phyloP scores from a whole-genome alignment of 768 basidiomycete genomes.

The Phlebiopsis flavidoalba region DNA sequence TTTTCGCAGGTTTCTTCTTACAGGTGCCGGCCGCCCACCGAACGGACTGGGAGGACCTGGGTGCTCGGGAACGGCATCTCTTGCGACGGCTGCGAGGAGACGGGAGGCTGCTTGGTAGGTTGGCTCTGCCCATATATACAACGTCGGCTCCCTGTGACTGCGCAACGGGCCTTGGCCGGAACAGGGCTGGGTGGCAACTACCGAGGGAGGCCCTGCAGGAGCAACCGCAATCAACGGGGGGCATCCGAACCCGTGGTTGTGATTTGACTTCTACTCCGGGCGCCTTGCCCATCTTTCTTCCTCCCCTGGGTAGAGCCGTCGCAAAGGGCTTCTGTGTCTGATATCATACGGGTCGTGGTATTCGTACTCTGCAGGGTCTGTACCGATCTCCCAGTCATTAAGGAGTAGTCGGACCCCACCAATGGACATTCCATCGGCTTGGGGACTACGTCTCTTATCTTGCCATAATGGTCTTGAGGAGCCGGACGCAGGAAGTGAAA shows the following conservation, averaged over 20 bases:
- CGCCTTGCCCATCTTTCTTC: neutral
- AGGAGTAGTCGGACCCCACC: slow-evolving; percentile 61
- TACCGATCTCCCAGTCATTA: slow-evolving; percentile 61
- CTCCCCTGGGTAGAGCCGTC: neutral
- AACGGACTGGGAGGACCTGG: slow-evolving; percentile 63
- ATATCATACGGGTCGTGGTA: slow-evolving; percentile 57
- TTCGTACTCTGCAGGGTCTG: slow-evolving; percentile 42
- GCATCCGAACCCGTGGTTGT: slow-evolving; percentile 14
- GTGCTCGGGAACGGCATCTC: slow-evolving; percentile 50
- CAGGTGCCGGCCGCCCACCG: slow-evolving; percentile 50
- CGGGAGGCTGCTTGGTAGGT: slow-evolving; percentile 7
- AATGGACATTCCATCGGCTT: slow-evolving; percentile 31
- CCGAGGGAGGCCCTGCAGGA: slow-evolving; percentile 17
- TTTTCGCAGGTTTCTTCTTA: slow-evolving; percentile 56
- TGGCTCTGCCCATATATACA: slow-evolving; percentile 16
- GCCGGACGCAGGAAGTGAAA: slow-evolving; percentile 62
- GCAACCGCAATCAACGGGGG: slow-evolving; percentile 31
- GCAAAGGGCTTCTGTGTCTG: slow-evolving; percentile 2
- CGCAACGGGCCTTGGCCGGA: neutral
- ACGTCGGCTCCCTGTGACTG: slow-evolving; percentile 5
- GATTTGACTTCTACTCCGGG: neutral
- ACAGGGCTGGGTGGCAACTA: slow-evolving; percentile 14
- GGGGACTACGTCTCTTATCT: slow-evolving; percentile 1
- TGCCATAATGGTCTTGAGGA: slow-evolving; percentile 23
- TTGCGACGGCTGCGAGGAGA: slow-evolving; percentile 28